Evolutionary conservation across 2,329 filamentous ascomycete genomes (phyloP).

Genomic region (Ophiostoma populinum): DNA sequence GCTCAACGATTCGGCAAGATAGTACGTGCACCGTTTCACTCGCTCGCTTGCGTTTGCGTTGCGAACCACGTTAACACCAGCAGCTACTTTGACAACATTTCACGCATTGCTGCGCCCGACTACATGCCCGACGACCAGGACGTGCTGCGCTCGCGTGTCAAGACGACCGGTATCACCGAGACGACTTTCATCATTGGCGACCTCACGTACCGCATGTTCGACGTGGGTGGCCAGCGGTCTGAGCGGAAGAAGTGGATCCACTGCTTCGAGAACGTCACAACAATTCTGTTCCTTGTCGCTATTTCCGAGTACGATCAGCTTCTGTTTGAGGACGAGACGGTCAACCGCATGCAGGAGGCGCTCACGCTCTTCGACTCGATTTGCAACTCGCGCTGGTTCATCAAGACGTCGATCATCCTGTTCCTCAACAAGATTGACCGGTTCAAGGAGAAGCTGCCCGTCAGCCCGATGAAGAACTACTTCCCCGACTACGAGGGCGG

Average conservation of each 20-base stretch:
- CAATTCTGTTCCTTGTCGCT: slow-evolving; percentile 89
- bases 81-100: slow-evolving; percentile 92
- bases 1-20: slow-evolving; percentile 89
- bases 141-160: slow-evolving; percentile 86
- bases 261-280: slow-evolving; percentile 94
- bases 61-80: no score
- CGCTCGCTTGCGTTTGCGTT: slow-evolving; percentile 1
- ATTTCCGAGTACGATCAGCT: slow-evolving; percentile 96
- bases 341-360: slow-evolving; percentile 87
- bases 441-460: slow-evolving; percentile 70
- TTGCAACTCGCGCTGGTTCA: slow-evolving; percentile 81
- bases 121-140: slow-evolving; percentile 95
- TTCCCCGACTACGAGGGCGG: slow-evolving; percentile 89
- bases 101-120: slow-evolving; percentile 75
- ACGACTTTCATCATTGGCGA: slow-evolving; percentile 84
- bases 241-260: slow-evolving; percentile 97
- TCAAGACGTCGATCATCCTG: slow-evolving; percentile 74
- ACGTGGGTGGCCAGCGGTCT: slow-evolving; percentile 80
- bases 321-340: slow-evolving; percentile 88
- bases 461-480: slow-evolving; percentile 75
- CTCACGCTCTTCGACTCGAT: slow-evolving; percentile 76
- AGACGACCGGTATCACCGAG: slow-evolving; percentile 94
- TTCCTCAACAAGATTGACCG: slow-evolving; percentile 86
- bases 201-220: slow-evolving; percentile 92
- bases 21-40: slow-evolving; percentile 31